Conservation (phyloP, 73 alveolate species). For the Durusdinium trenchii region DNA sequence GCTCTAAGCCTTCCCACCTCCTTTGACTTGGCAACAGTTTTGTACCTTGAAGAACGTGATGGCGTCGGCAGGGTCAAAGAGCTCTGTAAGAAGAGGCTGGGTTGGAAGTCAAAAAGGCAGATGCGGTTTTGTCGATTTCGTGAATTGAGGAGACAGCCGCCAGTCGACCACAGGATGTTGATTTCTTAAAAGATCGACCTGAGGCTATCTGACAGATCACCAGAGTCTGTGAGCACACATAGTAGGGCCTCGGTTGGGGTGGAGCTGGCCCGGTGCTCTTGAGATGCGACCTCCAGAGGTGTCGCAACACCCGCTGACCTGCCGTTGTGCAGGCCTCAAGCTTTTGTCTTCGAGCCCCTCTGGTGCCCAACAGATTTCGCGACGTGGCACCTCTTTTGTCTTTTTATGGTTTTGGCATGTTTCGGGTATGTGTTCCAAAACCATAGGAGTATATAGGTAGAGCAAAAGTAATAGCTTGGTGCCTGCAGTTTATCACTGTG, state of each 20-base stretch:
- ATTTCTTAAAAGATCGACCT: too few relatives aligned
- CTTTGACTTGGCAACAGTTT: too few relatives aligned
- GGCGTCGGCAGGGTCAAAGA: constrained; percentile 54
- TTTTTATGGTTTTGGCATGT: too few relatives aligned
- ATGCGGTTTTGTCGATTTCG: not conserved
- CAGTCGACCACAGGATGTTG: not conserved
- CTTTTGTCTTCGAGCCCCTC: constrained; percentile 25
- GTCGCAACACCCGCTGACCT: not conserved
- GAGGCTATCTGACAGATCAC: too few relatives aligned
- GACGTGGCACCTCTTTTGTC: too few relatives aligned
- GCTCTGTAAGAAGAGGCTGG: constrained; percentile 15
- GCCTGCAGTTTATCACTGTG: not conserved
- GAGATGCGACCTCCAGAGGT: constrained; percentile 13
- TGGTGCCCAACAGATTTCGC: constrained; percentile 16
- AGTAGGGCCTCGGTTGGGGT: not conserved
- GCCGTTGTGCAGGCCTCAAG: constrained; percentile 61
- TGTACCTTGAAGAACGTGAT: too few relatives aligned
- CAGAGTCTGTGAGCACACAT: too few relatives aligned
- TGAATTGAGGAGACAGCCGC: not conserved
- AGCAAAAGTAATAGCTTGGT: too few relatives aligned
- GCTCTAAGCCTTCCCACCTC: too few relatives aligned
- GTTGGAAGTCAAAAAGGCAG: not conserved
- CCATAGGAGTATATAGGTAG: too few relatives aligned
- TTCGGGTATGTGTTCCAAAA: too few relatives aligned
- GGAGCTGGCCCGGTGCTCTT: not conserved